Conservation (phyloP, 345 rosid species). For the Erucastrum elatum region DNA sequence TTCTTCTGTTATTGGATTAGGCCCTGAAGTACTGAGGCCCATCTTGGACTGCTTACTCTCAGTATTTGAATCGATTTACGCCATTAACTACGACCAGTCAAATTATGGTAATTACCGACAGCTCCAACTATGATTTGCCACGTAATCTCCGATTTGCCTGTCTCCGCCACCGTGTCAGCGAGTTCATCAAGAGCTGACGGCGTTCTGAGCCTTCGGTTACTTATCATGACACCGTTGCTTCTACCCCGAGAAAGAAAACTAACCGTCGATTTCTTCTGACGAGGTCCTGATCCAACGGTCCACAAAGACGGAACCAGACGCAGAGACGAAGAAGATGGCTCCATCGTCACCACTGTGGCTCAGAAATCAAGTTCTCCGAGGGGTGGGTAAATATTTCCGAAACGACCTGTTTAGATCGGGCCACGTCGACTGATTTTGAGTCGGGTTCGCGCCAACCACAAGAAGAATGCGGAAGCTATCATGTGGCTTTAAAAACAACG, state of each 20-base stretch:
- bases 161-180: conserved; percentile 44
- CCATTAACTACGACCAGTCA: background rate
- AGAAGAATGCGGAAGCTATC: background rate
- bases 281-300: background rate
- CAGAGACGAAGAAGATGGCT: background rate
- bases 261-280: background rate
- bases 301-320: background rate
- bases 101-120: conserved; percentile 45
- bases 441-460: background rate
- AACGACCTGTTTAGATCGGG: conserved; percentile 37
- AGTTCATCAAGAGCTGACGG: conserved; percentile 42
- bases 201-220: conserved; percentile 24
- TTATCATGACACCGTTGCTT: background rate
- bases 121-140: conserved; percentile 84
- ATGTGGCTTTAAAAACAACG: background rate
- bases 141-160: conserved; percentile 50
- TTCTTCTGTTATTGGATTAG: too few species aligned
- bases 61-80: background rate
- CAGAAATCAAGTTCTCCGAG: background rate
- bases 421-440: conserved; percentile 39
- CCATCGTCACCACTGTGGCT: background rate
- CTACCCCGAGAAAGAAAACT: background rate
- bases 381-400: background rate
- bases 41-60: too few species aligned
- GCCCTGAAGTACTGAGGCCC: too few species aligned